phyloP scores from a whole-genome alignment of 163 green algal genomes.

The Chloroidium sp. region DNA sequence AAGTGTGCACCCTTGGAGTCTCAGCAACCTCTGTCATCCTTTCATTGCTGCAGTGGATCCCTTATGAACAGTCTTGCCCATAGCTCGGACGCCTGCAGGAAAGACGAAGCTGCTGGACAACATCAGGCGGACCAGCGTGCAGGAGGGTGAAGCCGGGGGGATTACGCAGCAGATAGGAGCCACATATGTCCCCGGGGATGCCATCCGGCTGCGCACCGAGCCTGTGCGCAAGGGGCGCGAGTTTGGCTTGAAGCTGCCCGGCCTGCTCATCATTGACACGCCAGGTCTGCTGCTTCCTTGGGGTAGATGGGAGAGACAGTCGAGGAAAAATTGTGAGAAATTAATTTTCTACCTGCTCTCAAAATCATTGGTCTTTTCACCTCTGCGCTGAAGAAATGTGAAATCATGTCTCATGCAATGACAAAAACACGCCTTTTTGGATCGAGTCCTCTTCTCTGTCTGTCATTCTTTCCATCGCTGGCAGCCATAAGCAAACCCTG shows the following conservation, averaged over 20 bases:
- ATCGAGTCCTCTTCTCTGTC: background rate
- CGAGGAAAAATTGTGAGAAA: too few relatives aligned
- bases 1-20: too few relatives aligned
- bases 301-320: too few relatives aligned
- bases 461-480: background rate
- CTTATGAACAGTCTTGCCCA: background rate
- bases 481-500: background rate
- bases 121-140: conserved; percentile 93
- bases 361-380: too few relatives aligned
- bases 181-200: conserved; percentile 87
- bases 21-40: too few relatives aligned
- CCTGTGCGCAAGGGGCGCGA: conserved; percentile 51
- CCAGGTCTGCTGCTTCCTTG: conserved; percentile 30
- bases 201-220: conserved; percentile 64
- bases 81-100: conserved; percentile 23
- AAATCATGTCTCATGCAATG: too few relatives aligned
- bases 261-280: conserved; percentile 98
- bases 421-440: too few relatives aligned
- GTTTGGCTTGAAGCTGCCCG: conserved; percentile 77
- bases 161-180: conserved; percentile 99
- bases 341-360: too few relatives aligned
- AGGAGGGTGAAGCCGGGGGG: conserved; percentile 95
- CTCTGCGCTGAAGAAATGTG: too few relatives aligned
- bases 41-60: background rate
- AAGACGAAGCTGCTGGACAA: conserved; percentile 99